Evolutionary conservation across 192 early-diverging fungal genomes (phyloP), one percentile per base, ranked within the genome.

Genomic region (Ambispora gerdemannii): DNA sequence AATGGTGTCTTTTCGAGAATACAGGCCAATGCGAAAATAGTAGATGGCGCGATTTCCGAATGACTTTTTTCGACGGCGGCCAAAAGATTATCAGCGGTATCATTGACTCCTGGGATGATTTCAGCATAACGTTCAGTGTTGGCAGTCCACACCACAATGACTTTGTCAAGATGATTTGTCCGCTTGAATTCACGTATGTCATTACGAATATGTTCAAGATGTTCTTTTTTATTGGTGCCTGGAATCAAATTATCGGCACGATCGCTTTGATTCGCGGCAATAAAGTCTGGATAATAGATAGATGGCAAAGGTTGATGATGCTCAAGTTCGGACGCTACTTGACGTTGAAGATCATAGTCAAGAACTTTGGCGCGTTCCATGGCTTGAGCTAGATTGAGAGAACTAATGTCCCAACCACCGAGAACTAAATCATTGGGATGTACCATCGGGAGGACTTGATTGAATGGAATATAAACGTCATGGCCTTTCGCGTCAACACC

Each of bases 211-310:
- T 93, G 84, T 52, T 97, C 97, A 33, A 96, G 80, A 75, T 99
- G 95, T 63, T 87, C 93, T 72, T 88, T 87, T 89, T 96, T 97
- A 80, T 90, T 82, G 59, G 83, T 82, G 47, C 93, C 91, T 31
- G 80, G 73, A 63, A 99, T 77, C 47, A 94, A 77, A 80, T 99
- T 96, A 83, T 99, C 88, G 51, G 97, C 97, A 64, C 97, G 90
- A 72, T 95, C 95, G 67, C 85, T 88, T 83, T 99, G 97, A 86
- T 99, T 99, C 69, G 95, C 95, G 43, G 97, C 97, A 75, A 99
- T 97, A 75, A 94, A 99, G 82, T 97, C 95, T 24, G 97, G 97
- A 83, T 95, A 99, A 90, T 99, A 99, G 67, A 97, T 91, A 56
- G 93, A 94, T 30, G 95, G 92, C 73, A 99, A 80, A 30, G 97